phyloP scores from a whole-genome alignment of 2,329 filamentous ascomycete genomes.

The Microdochium paspali region DNA sequence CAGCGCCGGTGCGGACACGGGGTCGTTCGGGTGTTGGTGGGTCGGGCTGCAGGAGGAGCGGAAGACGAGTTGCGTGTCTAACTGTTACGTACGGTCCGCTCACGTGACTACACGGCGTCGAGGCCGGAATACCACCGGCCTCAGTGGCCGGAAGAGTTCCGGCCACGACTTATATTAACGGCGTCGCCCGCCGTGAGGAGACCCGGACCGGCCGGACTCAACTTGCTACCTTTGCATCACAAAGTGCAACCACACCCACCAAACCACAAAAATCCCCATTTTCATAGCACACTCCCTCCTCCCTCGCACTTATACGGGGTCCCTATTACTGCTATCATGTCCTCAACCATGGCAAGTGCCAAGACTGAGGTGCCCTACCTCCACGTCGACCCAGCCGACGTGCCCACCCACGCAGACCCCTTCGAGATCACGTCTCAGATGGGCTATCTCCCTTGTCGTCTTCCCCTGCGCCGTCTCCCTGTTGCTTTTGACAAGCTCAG shows the following conservation, averaged over 20 bases:
- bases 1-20: not conserved
- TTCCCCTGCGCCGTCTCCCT: not conserved
- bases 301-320: not conserved
- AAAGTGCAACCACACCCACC: too few species aligned
- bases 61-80: not conserved
- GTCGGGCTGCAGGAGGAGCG: too few species aligned
- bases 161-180: constrained; percentile 20
- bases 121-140: too few species aligned
- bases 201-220: constrained; percentile 8
- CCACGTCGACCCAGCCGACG: not conserved
- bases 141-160: constrained; percentile 21
- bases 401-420: not conserved
- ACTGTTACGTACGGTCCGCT: not conserved
- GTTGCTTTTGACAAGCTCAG: not conserved
- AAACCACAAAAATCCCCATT: too few species aligned
- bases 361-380: not conserved
- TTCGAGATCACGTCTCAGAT: not conserved
- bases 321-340: not conserved
- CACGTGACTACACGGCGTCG: not conserved
- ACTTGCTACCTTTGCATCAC: not conserved
- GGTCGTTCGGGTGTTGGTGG: not conserved
- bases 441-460: not conserved
- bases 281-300: not conserved
- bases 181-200: constrained; percentile 31
- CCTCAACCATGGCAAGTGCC: not conserved